Evolutionary conservation across 768 basidiomycete species (phyloP).

Genomic region (Suillus variegatus): DNA sequence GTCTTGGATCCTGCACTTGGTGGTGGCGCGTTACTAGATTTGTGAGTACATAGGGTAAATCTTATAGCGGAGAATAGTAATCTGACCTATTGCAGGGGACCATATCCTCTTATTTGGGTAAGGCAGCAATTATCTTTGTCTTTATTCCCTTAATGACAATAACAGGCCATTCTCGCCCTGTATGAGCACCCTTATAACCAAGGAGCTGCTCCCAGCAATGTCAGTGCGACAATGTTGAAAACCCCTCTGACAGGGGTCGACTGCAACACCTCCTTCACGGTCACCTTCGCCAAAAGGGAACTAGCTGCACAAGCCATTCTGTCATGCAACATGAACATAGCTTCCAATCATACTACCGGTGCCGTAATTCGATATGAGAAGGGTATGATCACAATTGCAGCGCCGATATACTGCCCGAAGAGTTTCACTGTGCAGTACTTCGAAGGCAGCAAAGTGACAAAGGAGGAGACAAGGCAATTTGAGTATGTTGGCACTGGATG

Average conservation of each 20-base stretch:
- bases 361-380: constrained; percentile 74
- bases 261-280: constrained; percentile 69
- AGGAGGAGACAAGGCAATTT: constrained; percentile 60
- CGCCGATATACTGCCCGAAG: constrained; percentile 68
- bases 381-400: constrained; percentile 63
- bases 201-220: constrained; percentile 50
- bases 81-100: constrained; percentile 51
- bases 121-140: constrained; percentile 16
- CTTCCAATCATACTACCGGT: constrained; percentile 48
- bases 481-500: constrained; percentile 70
- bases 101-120: constrained; percentile 83
- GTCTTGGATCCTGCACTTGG: constrained; percentile 80
- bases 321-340: constrained; percentile 64
- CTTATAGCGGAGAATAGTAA: not conserved
- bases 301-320: constrained; percentile 74
- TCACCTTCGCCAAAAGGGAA: constrained; percentile 53
- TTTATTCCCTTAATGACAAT: not conserved
- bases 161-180: constrained; percentile 71
- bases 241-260: constrained; percentile 81
- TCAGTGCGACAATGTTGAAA: constrained; percentile 75
- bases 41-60: constrained; percentile 47
- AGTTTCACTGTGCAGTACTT: constrained; percentile 66
- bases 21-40: constrained; percentile 81
- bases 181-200: constrained; percentile 83
- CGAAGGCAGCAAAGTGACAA: constrained; percentile 47